These are phyloP conservation scores for Wallacemonas sp. DNA, from an alignment of 208 protist genomes.

Conservation along the genomic window DNA sequence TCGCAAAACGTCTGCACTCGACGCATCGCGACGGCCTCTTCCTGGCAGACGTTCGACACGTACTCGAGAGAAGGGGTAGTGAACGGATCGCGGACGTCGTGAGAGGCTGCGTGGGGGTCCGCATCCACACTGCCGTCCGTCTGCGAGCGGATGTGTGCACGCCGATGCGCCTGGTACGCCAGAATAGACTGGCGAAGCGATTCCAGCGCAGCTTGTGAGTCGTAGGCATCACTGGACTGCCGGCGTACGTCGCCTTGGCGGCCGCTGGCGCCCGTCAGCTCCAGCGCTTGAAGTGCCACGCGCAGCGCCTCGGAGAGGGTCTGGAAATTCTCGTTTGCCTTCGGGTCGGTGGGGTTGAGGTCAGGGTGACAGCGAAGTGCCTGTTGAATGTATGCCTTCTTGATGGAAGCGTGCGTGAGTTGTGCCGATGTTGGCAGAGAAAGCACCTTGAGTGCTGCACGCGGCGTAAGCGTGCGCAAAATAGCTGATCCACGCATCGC, in stretches of 20 bases:
- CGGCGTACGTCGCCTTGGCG: neutral
- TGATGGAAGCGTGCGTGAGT: slow-evolving; percentile 50
- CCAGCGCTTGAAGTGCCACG: slow-evolving; percentile 62
- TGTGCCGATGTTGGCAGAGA: slow-evolving; percentile 27
- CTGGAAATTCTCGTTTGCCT: slow-evolving; percentile 73
- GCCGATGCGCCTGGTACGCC: slow-evolving; percentile 39
- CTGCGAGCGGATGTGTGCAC: neutral
- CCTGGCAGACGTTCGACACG: slow-evolving; percentile 67
- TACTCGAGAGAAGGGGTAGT: slow-evolving; percentile 60
- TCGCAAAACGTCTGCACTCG: slow-evolving; percentile 66
- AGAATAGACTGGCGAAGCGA: slow-evolving; percentile 57
- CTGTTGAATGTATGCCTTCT: slow-evolving; percentile 79
- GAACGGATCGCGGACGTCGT: slow-evolving; percentile 22
- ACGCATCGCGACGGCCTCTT: slow-evolving; percentile 61
- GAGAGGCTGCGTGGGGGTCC: too few relatives aligned
- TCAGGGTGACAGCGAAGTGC: slow-evolving; percentile 83
- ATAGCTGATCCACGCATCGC: slow-evolving; percentile 17
- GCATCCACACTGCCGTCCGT: neutral
- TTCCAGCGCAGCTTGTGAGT: slow-evolving; percentile 49
- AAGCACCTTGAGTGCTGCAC: slow-evolving; percentile 55
- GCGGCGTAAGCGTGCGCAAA: slow-evolving; percentile 52
- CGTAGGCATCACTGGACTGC: slow-evolving; percentile 11
- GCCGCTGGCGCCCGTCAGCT: slow-evolving; percentile 20
- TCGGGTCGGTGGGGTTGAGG: slow-evolving; percentile 63
- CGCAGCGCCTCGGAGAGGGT: slow-evolving; percentile 72